Evolutionary conservation across 305 asterid genomes (phyloP).

Genomic region (Caryopteris hybrid): DNA sequence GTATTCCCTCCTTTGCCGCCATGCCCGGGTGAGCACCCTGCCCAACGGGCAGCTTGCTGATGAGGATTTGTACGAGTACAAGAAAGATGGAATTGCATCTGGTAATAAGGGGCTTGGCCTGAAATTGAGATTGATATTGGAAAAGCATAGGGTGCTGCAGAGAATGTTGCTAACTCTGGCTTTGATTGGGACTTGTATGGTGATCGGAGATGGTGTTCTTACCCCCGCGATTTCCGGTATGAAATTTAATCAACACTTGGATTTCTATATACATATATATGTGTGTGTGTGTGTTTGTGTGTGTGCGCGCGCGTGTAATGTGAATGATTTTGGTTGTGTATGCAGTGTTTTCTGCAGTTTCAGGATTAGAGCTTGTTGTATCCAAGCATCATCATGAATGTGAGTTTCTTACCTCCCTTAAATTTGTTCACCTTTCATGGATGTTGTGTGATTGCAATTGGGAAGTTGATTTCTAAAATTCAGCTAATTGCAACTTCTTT

Average conservation of each 20-base stretch:
- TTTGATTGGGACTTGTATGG: slow-evolving; percentile 88
- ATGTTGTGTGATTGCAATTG: not conserved
- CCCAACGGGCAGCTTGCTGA: slow-evolving; percentile 86
- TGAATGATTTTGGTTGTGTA: slow-evolving; percentile 16
- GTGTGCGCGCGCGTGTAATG: too few relatives aligned
- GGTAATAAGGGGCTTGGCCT: slow-evolving; percentile 43
- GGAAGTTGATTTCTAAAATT: not conserved
- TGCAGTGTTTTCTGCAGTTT: slow-evolving; percentile 89
- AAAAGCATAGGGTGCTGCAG: slow-evolving; percentile 52
- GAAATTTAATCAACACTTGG: too few relatives aligned
- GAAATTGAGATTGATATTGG: slow-evolving; percentile 60
- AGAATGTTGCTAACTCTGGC: slow-evolving; percentile 64
- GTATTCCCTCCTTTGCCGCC: slow-evolving; percentile 75
- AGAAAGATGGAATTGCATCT: slow-evolving; percentile 49
- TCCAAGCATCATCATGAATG: slow-evolving; percentile 82
- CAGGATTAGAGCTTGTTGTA: slow-evolving; percentile 84
- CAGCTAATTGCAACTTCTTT: not conserved
- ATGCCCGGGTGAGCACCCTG: slow-evolving; percentile 65
- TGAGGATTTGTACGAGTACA: slow-evolving; percentile 71
- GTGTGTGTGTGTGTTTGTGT: too few relatives aligned
- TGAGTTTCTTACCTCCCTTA: slow-evolving; percentile 39
- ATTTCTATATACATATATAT: too few relatives aligned
- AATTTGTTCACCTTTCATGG: too few relatives aligned
- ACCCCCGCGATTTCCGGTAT: slow-evolving; percentile 89
- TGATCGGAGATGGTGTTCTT: slow-evolving; percentile 90